Conservation (phyloP, 1,284 basidiomycete genomes). For the Pulveroboletus sp. region DNA sequence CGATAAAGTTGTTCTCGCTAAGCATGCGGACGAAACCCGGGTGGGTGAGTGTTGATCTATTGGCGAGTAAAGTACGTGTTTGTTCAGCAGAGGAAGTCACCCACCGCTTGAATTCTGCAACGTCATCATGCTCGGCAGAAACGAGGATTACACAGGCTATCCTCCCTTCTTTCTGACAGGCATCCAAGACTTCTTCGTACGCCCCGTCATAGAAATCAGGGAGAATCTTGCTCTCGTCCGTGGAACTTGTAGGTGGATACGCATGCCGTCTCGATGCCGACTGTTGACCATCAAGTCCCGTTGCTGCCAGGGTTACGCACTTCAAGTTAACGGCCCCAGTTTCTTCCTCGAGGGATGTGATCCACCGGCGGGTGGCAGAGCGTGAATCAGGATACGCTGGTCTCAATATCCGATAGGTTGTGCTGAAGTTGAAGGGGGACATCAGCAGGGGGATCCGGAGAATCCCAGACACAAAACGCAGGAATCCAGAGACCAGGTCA, state of each 20-base stretch:
- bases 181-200: constrained; percentile 79
- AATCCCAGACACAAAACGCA: constrained; percentile 52
- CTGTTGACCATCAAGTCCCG: constrained; percentile 34
- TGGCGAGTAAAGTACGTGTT: constrained; percentile 1
- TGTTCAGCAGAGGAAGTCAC: constrained; percentile 12
- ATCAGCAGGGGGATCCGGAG: constrained; percentile 52
- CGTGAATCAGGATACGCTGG: constrained; percentile 37
- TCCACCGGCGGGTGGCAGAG: constrained; percentile 65
- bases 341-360: constrained; percentile 74
- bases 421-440: constrained; percentile 37
- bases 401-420: constrained; percentile 40
- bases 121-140: constrained; percentile 88
- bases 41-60: constrained; percentile 75
- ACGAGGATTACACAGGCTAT: constrained; percentile 84
- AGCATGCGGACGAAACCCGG: constrained; percentile 54
- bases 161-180: constrained; percentile 67
- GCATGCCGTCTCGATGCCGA: constrained; percentile 22
- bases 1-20: constrained; percentile 56
- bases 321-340: constrained; percentile 64
- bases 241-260: constrained; percentile 24
- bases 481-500: constrained; percentile 44
- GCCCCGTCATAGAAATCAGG: constrained; percentile 79
- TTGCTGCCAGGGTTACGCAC: constrained; percentile 35
- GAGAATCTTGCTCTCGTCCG: constrained; percentile 47
- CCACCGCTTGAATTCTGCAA: constrained; percentile 80